These are phyloP conservation scores for Pyrenophora teres DNA, from an alignment of 2,329 filamentous ascomycete genomes.

Conservation along the genomic window DNA sequence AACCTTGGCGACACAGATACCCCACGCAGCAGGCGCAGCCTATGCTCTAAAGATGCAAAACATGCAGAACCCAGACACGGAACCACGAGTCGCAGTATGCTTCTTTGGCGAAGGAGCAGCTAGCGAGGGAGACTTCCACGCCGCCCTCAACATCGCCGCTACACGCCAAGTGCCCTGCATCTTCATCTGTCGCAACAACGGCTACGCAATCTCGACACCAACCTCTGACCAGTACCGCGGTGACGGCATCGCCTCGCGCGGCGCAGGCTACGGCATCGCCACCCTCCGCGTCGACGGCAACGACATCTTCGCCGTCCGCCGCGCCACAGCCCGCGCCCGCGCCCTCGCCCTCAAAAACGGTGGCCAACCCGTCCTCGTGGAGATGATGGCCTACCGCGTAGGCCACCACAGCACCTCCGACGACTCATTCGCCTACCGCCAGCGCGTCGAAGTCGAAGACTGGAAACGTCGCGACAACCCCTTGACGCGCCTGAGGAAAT, in stretches of 20 bases:
- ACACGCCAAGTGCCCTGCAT: slow-evolving; percentile 85
- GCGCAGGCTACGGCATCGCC: slow-evolving; percentile 90
- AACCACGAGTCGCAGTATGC: slow-evolving; percentile 71
- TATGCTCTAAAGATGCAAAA: slow-evolving; percentile 86
- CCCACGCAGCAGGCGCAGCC: slow-evolving; percentile 83
- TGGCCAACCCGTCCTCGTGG: slow-evolving; percentile 83
- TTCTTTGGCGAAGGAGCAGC: slow-evolving; percentile 93
- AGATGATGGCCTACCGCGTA: slow-evolving; percentile 98
- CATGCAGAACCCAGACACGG: slow-evolving; percentile 66
- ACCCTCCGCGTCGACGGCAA: slow-evolving; percentile 94
- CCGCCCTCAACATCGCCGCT: slow-evolving; percentile 86
- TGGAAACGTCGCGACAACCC: slow-evolving; percentile 92
- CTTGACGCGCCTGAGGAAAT: slow-evolving; percentile 83
- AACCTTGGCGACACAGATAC: slow-evolving; percentile 84
- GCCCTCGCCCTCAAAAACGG: slow-evolving; percentile 77
- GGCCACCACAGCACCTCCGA: slow-evolving; percentile 96
- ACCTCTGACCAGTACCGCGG: slow-evolving; percentile 90
- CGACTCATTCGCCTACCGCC: slow-evolving; percentile 95
- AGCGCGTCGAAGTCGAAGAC: slow-evolving; percentile 89
- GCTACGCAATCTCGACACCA: slow-evolving; percentile 87
- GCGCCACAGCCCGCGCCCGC: slow-evolving; percentile 77
- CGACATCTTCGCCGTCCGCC: slow-evolving; percentile 85
- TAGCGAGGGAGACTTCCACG: slow-evolving; percentile 90
- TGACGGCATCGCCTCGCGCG: slow-evolving; percentile 85
- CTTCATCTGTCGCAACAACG: slow-evolving; percentile 92